Evolutionary conservation across 352 stramenopile genomes (phyloP).

Genomic region (Plasmopara muralis): DNA sequence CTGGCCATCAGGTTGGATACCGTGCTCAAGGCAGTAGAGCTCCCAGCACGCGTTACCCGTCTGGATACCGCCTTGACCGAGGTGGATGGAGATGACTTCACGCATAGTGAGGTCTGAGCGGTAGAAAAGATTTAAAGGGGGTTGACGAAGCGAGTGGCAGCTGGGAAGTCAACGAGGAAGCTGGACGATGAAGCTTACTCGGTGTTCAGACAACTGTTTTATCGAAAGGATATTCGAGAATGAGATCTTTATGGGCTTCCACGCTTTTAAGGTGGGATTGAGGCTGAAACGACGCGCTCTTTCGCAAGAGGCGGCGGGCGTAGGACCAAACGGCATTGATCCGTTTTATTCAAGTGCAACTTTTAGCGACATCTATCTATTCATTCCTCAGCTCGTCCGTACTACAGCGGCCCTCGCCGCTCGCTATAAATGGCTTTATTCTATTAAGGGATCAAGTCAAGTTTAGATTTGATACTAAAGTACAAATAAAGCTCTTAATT

Average conservation of each 20-base stretch:
- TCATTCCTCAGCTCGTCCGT: too few species aligned
- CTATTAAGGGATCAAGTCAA: neutral
- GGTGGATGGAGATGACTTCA: slow-evolving; percentile 85
- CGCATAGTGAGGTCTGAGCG: slow-evolving; percentile 6
- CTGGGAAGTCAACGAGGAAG: slow-evolving; percentile 4
- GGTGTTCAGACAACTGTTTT: neutral
- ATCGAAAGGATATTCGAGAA: slow-evolving; percentile 5
- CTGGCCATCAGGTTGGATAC: slow-evolving; percentile 88
- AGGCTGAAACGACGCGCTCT: slow-evolving; percentile 4
- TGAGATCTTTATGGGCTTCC: neutral
- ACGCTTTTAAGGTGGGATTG: neutral
- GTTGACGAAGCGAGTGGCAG: neutral
- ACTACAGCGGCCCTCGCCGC: neutral
- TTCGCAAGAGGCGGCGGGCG: neutral
- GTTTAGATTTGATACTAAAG: too few species aligned
- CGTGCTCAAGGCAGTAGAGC: slow-evolving; percentile 90
- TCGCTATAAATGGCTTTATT: slow-evolving; percentile 7
- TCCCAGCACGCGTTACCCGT: slow-evolving; percentile 90
- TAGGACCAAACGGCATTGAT: neutral
- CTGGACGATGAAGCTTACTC: slow-evolving; percentile 8
- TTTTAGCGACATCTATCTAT: too few species aligned
- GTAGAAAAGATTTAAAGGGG: neutral
- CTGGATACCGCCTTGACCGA: slow-evolving; percentile 90
- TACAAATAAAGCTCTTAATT: neutral
- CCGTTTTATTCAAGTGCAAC: neutral